Evolutionary conservation across 768 basidiomycete genomes (phyloP).

Genomic region (Psilocybe cyanescens): DNA sequence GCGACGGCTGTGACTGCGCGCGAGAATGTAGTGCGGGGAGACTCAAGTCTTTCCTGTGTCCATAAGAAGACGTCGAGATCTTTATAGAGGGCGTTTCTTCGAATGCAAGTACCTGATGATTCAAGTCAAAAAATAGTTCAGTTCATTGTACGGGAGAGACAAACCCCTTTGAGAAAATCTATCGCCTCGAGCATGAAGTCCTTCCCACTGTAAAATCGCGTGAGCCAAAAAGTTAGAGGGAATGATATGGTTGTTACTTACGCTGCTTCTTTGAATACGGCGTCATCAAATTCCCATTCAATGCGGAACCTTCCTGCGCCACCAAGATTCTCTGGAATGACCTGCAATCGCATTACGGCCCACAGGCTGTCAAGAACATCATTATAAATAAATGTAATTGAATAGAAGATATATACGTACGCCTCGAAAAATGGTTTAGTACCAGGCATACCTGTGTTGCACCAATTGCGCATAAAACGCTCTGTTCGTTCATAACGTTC

Average conservation of each 20-base stretch:
- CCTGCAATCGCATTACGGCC: conserved; percentile 82
- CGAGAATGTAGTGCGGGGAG: conserved; percentile 51
- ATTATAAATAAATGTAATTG: conserved; percentile 1
- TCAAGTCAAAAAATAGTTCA: conserved; percentile 10
- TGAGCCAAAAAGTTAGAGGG: conserved; percentile 21
- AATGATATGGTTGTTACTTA: conserved; percentile 46
- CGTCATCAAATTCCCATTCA: conserved; percentile 93
- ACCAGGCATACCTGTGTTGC: conserved; percentile 85
- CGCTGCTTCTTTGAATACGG: conserved; percentile 93
- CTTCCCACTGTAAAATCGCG: conserved; percentile 65
- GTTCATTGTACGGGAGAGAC: conserved; percentile 34
- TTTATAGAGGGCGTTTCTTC: conserved; percentile 61
- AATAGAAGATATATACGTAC: conserved; percentile 34
- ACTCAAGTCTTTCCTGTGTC: conserved; percentile 37
- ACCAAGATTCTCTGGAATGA: conserved; percentile 77
- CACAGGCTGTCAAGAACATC: conserved; percentile 48
- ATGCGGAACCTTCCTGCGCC: conserved; percentile 76
- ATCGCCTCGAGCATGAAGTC: conserved; percentile 95
- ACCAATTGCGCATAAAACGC: conserved; percentile 81
- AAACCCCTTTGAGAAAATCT: conserved; percentile 86
- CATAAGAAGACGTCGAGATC: conserved; percentile 33
- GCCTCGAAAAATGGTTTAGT: conserved; percentile 85
- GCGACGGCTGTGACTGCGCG: conserved; percentile 58
- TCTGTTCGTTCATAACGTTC: conserved; percentile 78
- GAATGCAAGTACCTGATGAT: conserved; percentile 59